Conservation (phyloP, 305 asterid genomes). For the Fraxinus xanthoxyloides region DNA sequence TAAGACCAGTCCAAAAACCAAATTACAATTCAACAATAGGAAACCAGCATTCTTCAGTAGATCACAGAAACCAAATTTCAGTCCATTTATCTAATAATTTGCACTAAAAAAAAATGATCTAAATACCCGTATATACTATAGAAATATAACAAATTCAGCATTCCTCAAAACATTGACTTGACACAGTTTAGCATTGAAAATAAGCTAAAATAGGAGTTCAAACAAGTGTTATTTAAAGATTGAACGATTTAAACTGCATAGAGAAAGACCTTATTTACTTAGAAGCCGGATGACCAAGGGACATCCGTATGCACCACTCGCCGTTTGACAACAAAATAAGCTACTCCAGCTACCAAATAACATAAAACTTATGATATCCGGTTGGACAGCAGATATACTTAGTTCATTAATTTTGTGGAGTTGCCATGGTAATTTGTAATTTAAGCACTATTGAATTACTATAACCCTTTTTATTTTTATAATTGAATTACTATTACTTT, state of each 20-base stretch:
- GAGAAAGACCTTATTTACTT: not conserved
- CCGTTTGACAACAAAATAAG: not conserved
- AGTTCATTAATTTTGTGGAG: not conserved
- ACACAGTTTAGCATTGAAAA: not conserved
- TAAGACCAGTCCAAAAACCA: not conserved
- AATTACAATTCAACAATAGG: not conserved
- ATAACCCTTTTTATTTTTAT: not conserved
- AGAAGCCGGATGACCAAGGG: not conserved
- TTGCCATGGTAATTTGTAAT: not conserved
- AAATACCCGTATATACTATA: not conserved
- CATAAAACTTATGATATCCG: not conserved
- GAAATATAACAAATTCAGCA: not conserved
- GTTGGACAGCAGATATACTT: not conserved
- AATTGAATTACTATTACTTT: not conserved
- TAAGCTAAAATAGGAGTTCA: not conserved
- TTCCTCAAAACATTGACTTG: not conserved
- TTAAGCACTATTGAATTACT: not conserved
- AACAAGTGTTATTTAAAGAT: not conserved
- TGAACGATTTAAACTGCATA: not conserved
- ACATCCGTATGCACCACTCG: not conserved
- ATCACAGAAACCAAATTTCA: not conserved
- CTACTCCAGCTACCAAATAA: not conserved
- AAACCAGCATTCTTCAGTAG: not conserved
- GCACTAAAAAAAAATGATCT: not conserved
- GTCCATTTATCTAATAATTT: not conserved